phyloP scores from a whole-genome alignment of 441 rosid species.

The Aleurites moluccanus region DNA sequence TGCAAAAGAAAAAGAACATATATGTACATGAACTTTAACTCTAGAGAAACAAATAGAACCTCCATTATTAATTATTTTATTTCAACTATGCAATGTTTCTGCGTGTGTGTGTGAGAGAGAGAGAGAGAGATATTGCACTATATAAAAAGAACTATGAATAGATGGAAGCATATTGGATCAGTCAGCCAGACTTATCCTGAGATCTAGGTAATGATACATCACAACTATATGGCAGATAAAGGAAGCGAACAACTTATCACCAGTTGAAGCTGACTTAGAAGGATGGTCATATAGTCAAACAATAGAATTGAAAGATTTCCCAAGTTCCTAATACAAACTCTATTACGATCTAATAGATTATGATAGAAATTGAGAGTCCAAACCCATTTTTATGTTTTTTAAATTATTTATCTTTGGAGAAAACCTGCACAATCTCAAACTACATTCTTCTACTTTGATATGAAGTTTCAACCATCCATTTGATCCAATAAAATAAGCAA shows the following conservation, averaged over 20 bases:
- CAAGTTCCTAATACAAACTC: neutral
- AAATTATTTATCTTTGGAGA: neutral
- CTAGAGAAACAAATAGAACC: conserved; percentile 11
- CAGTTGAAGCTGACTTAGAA: conserved; percentile 2
- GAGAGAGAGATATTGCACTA: conserved; percentile 4
- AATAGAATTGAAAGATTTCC: neutral
- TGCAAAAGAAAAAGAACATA: conserved; percentile 37
- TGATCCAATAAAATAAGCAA: conserved; percentile 15
- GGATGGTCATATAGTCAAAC: neutral
- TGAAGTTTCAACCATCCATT: conserved; percentile 5
- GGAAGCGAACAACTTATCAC: neutral
- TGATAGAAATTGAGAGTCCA: neutral
- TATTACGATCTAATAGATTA: neutral
- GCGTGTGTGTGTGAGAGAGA: neutral
- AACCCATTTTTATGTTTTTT: neutral
- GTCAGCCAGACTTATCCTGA: neutral
- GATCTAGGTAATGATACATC: neutral
- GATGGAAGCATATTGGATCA: neutral
- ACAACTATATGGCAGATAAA: neutral
- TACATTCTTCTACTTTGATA: neutral
- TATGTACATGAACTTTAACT: neutral
- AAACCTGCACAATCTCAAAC: conserved; percentile 3
- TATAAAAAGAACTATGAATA: conserved; percentile 1
- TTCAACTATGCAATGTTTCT: neutral
- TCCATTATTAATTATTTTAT: conserved; percentile 1